Evolutionary conservation across 208 protist species (phyloP), one percentile per base, ranked within the genome.

Genomic region (Leishmania tropica): DNA sequence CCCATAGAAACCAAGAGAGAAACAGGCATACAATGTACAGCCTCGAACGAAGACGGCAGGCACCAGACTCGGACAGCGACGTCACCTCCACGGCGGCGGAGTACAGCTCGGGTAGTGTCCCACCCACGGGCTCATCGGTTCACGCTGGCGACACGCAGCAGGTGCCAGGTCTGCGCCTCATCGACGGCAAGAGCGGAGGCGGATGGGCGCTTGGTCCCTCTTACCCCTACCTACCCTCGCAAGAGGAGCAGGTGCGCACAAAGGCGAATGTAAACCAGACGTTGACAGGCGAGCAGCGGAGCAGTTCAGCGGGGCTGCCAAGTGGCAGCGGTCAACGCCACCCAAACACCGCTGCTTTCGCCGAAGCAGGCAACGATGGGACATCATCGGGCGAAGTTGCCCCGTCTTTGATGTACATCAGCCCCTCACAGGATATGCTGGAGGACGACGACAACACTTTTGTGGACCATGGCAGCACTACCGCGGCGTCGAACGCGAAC

Each of bases 361-460:
- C 35, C 5, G 53, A n/a, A 6, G n/a, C 73, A 76, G 73, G n/a
- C 5, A 62, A 21, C 40, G 73, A 45, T n/a, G 73, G 13, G 73
- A 42, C 31, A 47, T 11, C 73, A 47, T 28, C 15, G 75, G 76
- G 64, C 24, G 64, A 79, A 40, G 68, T 58, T 17, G 60, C 76
- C 19, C 40, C 31, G 13, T 77, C 71, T 60, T 70, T 40, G 56
- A 81, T 77, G 74, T 81, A 74, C 56, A 78, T 60, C 56, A 73
- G 75, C 54, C 56, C 58, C 21, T 45, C 75, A 58, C 78, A 75
- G 77, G 71, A 60, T 48, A 15, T 64, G 15, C 48, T 35, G 42
- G 88, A 92, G 48, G 94, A 96, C 64, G 94, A 96, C 79, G 93
- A 95, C 78, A 81, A 96, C 84, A 97, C 95, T 5, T 97, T 97